phyloP scores from a whole-genome alignment of 176 grass and related monocot genomes.

The Raddia distichophylla region DNA sequence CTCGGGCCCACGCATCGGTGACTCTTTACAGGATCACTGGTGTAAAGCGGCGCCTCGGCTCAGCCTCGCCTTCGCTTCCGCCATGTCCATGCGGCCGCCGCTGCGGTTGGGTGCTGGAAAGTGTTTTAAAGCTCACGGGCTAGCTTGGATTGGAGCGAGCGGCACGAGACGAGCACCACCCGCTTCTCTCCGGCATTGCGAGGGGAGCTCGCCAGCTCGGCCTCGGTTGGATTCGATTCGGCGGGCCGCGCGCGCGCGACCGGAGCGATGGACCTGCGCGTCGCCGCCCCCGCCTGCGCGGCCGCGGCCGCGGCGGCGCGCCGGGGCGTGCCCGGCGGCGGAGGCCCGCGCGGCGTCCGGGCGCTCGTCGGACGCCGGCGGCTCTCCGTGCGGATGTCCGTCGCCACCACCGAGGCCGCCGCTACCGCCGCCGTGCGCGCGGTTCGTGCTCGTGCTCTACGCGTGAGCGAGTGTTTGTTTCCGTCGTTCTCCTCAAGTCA shows the following conservation, averaged over 20 bases:
- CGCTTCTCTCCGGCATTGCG: conserved; percentile 2
- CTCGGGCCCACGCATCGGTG: background rate
- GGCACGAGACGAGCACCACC: conserved; percentile 17
- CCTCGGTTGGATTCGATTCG: no score
- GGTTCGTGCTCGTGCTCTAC: conserved; percentile 28
- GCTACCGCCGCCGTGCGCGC: conserved; percentile 38
- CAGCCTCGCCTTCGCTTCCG: background rate
- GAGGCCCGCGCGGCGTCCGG: conserved; percentile 20
- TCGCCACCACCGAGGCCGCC: conserved; percentile 55
- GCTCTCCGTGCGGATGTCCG: conserved; percentile 53
- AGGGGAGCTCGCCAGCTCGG: background rate
- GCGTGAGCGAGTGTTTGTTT: background rate
- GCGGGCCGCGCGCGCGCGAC: background rate
- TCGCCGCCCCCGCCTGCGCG: conserved; percentile 41
- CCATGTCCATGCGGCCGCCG: background rate
- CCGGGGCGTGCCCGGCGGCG: conserved; percentile 22
- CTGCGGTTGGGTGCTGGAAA: conserved; percentile 10
- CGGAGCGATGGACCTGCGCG: conserved; percentile 46
- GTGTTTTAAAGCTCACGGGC: conserved; percentile 31
- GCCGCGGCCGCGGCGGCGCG: conserved; percentile 25
- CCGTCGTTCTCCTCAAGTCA: background rate
- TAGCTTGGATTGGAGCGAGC: background rate
- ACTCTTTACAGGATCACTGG: no score
- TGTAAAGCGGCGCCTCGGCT: background rate
- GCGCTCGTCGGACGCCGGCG: background rate